Evolutionary conservation across 1,139 yeast genomes (phyloP).

Genomic region (Pichia sp.): DNA sequence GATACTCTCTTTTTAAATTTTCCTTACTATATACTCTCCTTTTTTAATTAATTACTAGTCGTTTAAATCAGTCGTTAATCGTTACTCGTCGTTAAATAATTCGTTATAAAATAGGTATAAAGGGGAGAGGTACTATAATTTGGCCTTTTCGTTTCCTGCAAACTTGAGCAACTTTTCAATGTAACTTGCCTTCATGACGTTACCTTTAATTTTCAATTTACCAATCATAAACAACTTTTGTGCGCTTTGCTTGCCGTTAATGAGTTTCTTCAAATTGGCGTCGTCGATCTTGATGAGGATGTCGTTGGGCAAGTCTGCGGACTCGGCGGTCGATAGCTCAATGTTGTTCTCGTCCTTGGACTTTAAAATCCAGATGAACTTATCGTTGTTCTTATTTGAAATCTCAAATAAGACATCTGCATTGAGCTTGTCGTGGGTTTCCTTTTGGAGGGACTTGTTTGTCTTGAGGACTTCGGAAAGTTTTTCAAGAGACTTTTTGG

Average conservation of each 20-base stretch:
- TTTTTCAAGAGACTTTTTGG: slow-evolving; percentile 45
- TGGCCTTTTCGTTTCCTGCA: slow-evolving; percentile 53
- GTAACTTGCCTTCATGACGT: slow-evolving; percentile 85
- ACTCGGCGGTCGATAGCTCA: slow-evolving; percentile 38
- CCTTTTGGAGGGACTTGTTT: slow-evolving; percentile 40
- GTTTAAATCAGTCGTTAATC: no score
- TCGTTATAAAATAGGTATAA: no score
- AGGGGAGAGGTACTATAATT: slow-evolving; percentile 34
- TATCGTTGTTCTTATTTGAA: slow-evolving; percentile 59
- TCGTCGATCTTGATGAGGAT: slow-evolving; percentile 67
- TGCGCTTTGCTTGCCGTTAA: slow-evolving; percentile 77
- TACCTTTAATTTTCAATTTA: slow-evolving; percentile 82
- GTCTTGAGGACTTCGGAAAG: slow-evolving; percentile 40
- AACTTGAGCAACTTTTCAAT: slow-evolving; percentile 72
- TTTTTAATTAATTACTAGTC: no score
- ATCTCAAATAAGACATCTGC: slow-evolving; percentile 68
- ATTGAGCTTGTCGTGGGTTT: slow-evolving; percentile 51
- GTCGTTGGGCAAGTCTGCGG: slow-evolving; percentile 45
- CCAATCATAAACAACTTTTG: slow-evolving; percentile 85
- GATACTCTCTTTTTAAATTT: no score
- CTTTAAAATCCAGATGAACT: slow-evolving; percentile 70
- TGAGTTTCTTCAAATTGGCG: slow-evolving; percentile 64
- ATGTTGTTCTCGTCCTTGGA: slow-evolving; percentile 57
- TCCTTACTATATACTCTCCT: no score
- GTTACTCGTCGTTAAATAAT: no score